These are phyloP conservation scores for Leptomonas pyrrhocoris DNA, from an alignment of 208 protist genomes.

Conservation along the genomic window DNA sequence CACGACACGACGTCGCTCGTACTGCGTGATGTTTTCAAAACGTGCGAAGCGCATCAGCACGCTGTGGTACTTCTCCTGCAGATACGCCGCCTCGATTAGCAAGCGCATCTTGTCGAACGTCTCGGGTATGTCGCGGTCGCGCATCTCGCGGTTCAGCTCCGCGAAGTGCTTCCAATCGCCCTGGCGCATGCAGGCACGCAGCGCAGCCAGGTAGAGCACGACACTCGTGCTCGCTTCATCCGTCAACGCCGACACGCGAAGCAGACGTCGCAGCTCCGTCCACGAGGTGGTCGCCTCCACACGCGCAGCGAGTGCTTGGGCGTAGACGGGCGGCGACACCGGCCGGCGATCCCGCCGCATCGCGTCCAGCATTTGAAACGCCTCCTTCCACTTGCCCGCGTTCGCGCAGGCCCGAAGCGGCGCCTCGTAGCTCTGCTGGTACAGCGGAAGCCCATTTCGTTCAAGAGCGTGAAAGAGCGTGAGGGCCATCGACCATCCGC, in stretches of 20 bases:
- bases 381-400: conserved; percentile 59
- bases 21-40: conserved; percentile 65
- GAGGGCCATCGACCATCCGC: conserved; percentile 52
- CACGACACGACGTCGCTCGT: conserved; percentile 49
- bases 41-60: conserved; percentile 69
- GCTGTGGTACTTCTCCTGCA: conserved; percentile 53
- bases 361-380: conserved; percentile 40
- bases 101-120: conserved; percentile 76
- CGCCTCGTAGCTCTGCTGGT: conserved; percentile 77
- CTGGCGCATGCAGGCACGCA: conserved; percentile 63
- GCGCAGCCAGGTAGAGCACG: conserved; percentile 54
- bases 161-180: conserved; percentile 69
- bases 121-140: conserved; percentile 54
- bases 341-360: conserved; percentile 66
- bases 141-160: conserved; percentile 62
- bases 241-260: conserved; percentile 34
- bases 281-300: conserved; percentile 42
- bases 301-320: conserved; percentile 40
- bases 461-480: conserved; percentile 59
- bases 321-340: conserved; percentile 56
- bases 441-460: conserved; percentile 64
- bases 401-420: conserved; percentile 67
- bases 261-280: conserved; percentile 42
- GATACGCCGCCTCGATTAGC: conserved; percentile 66
- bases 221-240: conserved; percentile 33